phyloP scores from a whole-genome alignment of 2,329 filamentous ascomycete species.

The Ophiostoma piceae region DNA sequence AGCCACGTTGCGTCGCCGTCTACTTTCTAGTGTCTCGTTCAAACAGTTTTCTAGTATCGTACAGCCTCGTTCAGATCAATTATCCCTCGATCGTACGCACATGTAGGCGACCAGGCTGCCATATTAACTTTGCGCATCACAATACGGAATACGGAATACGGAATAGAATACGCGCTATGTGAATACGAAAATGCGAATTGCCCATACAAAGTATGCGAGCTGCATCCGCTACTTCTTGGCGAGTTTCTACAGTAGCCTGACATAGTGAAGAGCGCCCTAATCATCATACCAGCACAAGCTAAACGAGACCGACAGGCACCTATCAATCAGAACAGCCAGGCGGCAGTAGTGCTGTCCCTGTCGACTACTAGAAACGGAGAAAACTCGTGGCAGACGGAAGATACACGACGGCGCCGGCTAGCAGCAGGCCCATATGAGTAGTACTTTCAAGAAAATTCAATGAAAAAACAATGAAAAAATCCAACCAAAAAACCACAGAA shows the following conservation, averaged over 20 bases:
- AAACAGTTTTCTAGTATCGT: not conserved
- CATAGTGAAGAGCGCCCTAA: not conserved
- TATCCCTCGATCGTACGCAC: not conserved
- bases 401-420: not conserved
- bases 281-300: not conserved
- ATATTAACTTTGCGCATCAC: not conserved
- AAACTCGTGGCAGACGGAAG: not conserved
- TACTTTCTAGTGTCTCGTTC: not conserved
- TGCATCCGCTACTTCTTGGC: no score
- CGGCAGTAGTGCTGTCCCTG: not conserved
- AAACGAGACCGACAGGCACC: slow-evolving; percentile 9
- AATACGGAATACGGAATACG: not conserved
- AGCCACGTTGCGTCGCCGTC: slow-evolving; percentile 3
- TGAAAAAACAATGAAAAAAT: not conserved
- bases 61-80: not conserved
- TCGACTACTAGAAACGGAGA: not conserved
- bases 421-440: not conserved
- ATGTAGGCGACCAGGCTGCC: not conserved
- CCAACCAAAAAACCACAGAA: not conserved
- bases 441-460: not conserved
- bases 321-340: not conserved
- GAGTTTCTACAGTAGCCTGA: not conserved
- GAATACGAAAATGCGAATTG: not conserved
- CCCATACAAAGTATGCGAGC: no score
- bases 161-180: no score